Base-by-base conservation (phyloP, 202 grass and related monocot genomes). In the Miscanthus sacchariflorus region DNA sequence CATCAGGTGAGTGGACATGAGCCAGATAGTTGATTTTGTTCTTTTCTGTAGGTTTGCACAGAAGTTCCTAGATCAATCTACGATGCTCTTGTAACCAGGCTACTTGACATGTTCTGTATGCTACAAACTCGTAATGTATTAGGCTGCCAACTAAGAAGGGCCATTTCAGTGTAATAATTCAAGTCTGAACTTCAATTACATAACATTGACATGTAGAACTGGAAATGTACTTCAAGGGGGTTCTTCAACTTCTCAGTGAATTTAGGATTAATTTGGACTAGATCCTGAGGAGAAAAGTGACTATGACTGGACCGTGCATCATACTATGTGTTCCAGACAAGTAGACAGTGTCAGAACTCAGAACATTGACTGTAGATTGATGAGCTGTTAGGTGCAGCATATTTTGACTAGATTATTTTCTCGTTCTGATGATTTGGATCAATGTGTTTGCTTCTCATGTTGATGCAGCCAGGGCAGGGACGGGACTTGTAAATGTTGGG, bases 401-500 rank as follows among this genome's bases (percentile, higher is more conserved):
- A 72, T 82, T 87, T 77, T 8, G 0, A 82, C 28, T 35, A 71
- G 70, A 54, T 21, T 35, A 8, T 39, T 74, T 39, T 74, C 6
- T 42, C 15, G 68, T 50, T 21, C 23, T 2, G 13, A 61, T 79
- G 28, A 30, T 83, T 87, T 35, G 92, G 1, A 72, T 75, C 19
- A n/a, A 73, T 46, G 44, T 68, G 0, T 70, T 30, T 89, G 38
- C 58, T 87, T 88, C 14, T 73, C 17, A 24, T 81, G n/a, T 77
- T 42, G 6, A 76, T 48, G 23, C 88, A 96, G 96, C 89, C 96
- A 95, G 77, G 96, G 94, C 25, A 93, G 94, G 86, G 96, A 99
- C 87, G 96, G 96, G 7, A 88, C 93, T n/a, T 96, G 96, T 84
- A 96, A 95, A 89, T 96, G 94, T 45, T 99, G 96, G 94, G 81